Base-by-base conservation (phyloP, 305 asterid genomes). In the Salvia sclarea region DNA sequence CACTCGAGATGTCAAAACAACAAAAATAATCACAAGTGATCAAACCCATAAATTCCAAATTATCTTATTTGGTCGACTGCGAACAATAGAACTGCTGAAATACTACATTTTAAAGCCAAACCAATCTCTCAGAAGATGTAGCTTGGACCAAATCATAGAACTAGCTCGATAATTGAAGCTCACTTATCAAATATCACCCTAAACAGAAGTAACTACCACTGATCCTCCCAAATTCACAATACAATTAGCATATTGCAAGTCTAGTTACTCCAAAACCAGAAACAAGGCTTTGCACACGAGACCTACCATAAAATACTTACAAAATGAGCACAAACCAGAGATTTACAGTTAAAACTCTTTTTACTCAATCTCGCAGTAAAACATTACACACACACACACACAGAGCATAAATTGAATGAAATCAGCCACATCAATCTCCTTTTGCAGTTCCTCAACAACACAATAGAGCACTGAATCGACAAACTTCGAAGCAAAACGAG, bases 331-430 rank as follows among this genome's bases (percentile, higher is more conserved):
- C 41, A 22, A 20, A 12, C 41, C 21, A 52, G 37, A 9, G 8
- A 10, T 52, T 17, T 35, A 52, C 56, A 25, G 28, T 16, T 6
- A 28, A 4, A 9, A 17, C 20, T 16, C 5, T 18, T 18, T 43
- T 49, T 18, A 60, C 56, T 54, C 60, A 47, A 47, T 37, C 37
- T 48, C 9, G 55, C 20, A 74, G 0, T 43, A 63, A 45, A 62
- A 24, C 52, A 14, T 48, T 17, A 5, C 38, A 17, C 47, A 5
- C 58, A 52, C 38, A 33, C 38, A 17, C 57, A 14, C 22, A 28
- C 30, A 4, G 30, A 25, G 30, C 17, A 28, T 22, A 1, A 60
- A 49, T 11, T 25, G 3, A 53, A 64, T 41, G 9, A 56, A 38
- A 13, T 4, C 5, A 59, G 49, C 28, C 14, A 45, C 61, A 37